Evolutionary conservation across 805 yeast genomes (phyloP), one percentile per base, ranked within the genome.

Genomic region (Tetrapisispora arboricola): DNA sequence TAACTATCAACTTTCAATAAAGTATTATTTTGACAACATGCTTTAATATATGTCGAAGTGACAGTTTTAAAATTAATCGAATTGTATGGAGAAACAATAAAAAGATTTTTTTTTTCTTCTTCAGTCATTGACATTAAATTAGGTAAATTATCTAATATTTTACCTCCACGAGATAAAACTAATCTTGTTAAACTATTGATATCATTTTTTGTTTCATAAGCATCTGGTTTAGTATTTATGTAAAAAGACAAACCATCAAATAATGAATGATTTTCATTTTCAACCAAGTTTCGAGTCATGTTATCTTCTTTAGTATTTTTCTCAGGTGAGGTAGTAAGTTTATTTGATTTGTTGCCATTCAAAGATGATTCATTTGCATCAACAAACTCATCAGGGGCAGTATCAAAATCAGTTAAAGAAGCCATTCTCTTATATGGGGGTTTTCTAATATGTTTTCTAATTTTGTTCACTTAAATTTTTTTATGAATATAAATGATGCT

Each of bases 61-160:
- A 58, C 55, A 4, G 63, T 58, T n/a, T 51, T 51, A 25, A 53
- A 35, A 30, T 51, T 48, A 0, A 60, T 50, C 26, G 50, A 50
- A 44, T 58, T 58, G 18, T 51, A 55, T 12, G 60, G 58, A n/a
- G 61, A 52, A 2, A 60, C 55, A 12, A 60, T 49, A 43, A 48
- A 48, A 18, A 51, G 45, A 13, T 48, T 24, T 17, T 22, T 11
- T 18, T n/a, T 39, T 25, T 34, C 19, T 34, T 10, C 11, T 34
- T 15, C 29, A 24, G 4, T 34, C 29, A 34, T 24, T 25, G 12
- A 4, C 22, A 8, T 40, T 22, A 37, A 36, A 6, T 46, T 17
- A 12, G 64, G 63, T 15, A 51, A 27, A 25, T 46, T 47, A 10
- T 41, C 39, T 11, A 57, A 19, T 6, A 57, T 41, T 17, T 34